Base-by-base conservation (phyloP, 306 rosid genomes). In the Lithocarpus polystachyus region DNA sequence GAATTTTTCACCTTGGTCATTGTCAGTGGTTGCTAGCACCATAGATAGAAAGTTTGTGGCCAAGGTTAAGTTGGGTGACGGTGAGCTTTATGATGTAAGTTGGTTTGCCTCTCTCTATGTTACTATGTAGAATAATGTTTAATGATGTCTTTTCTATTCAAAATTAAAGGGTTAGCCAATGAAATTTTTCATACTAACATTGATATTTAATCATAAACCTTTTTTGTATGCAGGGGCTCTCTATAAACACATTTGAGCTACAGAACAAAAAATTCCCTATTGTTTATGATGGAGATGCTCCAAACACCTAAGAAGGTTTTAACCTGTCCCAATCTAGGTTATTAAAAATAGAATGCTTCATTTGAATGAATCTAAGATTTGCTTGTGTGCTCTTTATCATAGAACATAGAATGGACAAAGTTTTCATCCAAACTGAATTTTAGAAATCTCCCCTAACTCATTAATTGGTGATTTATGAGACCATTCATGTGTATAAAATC, bases 21-120 rank as follows among this genome's bases (percentile, higher is more conserved):
- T 89, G 29, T 26, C 71, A 43, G 91, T 88, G 26, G 91, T 84
- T 48, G 89, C 91, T 6, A 79, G 77, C 73, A 87, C 88, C 51
- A 64, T 69, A 3, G 87, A 87, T 43, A 82, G 89, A 24, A 86
- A 80, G 59, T 88, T 90, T 74, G 56, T 79, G 19, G 81, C 90
- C 3, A 73, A 56, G 14, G 83, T 88, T 24, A 18, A 43, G 52
- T 54, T 85, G 48, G 90, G 92, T 20, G 26, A 87, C 74, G 74
- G 80, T 7, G 45, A 48, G 26, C 43, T 79, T 51, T 80, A 12
- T 53, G 71, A 79, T 89, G 94, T 88, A 51, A 74, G 4, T 19
- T 11, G 8, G 9, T 35, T 35, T 35, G 9, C 43, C 52, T 43
- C 52, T 45, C 15, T 45, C 52, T 11, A 45, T 45, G 52, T 10